phyloP scores from a whole-genome alignment of 306 rosid species.

The Fagus crenata region DNA sequence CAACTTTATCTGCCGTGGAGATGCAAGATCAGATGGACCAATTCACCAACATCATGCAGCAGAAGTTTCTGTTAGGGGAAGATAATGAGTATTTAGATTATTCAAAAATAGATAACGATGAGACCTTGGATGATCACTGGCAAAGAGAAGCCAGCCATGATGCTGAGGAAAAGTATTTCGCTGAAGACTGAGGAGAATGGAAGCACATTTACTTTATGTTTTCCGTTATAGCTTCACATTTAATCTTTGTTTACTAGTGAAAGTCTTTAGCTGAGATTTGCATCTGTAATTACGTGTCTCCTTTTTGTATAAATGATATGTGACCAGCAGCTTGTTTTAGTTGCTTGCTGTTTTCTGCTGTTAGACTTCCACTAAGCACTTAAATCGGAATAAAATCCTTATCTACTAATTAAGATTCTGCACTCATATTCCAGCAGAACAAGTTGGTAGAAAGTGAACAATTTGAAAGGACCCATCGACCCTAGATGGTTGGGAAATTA shows the following conservation, averaged over 20 bases:
- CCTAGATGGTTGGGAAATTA: neutral
- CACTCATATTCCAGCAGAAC: no score
- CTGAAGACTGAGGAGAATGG: slow-evolving; percentile 49
- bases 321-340: slow-evolving; percentile 21
- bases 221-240: neutral
- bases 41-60: slow-evolving; percentile 79
- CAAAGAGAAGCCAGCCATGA: slow-evolving; percentile 86
- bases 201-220: neutral
- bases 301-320: slow-evolving; percentile 20
- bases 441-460: neutral
- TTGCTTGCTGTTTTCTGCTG: slow-evolving; percentile 14
- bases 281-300: neutral
- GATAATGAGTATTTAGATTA: slow-evolving; percentile 78
- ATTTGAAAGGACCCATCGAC: slow-evolving; percentile 1
- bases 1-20: slow-evolving; percentile 62
- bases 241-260: neutral
- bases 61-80: slow-evolving; percentile 85
- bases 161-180: slow-evolving; percentile 93
- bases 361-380: no score
- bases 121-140: slow-evolving; percentile 95
- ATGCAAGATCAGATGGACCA: slow-evolving; percentile 87
- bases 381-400: no score
- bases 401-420: no score
- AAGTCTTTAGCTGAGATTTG: neutral
- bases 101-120: slow-evolving; percentile 80